Evolutionary conservation across 306 rosid species (phyloP), one percentile per base, ranked within the genome.

Genomic region (Styphnolobium japonicum): DNA sequence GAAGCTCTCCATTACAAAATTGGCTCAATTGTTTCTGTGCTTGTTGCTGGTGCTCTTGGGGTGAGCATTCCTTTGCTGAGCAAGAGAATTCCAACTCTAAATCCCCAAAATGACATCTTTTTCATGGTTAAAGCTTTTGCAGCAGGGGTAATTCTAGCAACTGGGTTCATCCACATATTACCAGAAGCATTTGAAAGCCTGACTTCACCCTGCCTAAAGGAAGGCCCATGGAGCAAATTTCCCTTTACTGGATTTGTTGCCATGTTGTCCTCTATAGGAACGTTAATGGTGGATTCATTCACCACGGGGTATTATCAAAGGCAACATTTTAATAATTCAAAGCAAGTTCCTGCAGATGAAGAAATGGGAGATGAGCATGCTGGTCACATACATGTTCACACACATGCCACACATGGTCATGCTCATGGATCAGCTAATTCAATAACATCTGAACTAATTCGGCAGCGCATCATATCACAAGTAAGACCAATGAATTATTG

Each of bases 381-480:
- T 27, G 94, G 89, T 76, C 99, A 93, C 67, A 83, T 95, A 8
- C 99, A 95, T 85, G 97, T 93, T 18, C 99, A 91, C 78, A 93
- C 97, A 1, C 99, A 95, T 78, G 92, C 97, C 57, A 87, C 99
- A 0, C 99, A 95, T 53, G 99, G 99, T 10, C 99, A 93, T 76
- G 88, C 98, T 64, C 97, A 95, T 73, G 99, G 98, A 53, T 76
- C 98, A 27, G 29, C 88, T 67, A 6, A 25, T 14, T 29, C 42
- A 11, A 3, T 73, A 0, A 51, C 85, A 19, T 45, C 91, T 10
- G 86, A 83, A 11, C 62, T 90, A 2, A 75, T 93, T 51, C 82
- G 99, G 40, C 89, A 88, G 0, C 90, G 96, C 16, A 87, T 95
- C 57, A 76, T 95, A 70, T 93, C 99, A 25, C 98, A 91, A 76